phyloP scores from a whole-genome alignment of 176 grass and related monocot species.

The barley (Hordeum vulgare) region DNA sequence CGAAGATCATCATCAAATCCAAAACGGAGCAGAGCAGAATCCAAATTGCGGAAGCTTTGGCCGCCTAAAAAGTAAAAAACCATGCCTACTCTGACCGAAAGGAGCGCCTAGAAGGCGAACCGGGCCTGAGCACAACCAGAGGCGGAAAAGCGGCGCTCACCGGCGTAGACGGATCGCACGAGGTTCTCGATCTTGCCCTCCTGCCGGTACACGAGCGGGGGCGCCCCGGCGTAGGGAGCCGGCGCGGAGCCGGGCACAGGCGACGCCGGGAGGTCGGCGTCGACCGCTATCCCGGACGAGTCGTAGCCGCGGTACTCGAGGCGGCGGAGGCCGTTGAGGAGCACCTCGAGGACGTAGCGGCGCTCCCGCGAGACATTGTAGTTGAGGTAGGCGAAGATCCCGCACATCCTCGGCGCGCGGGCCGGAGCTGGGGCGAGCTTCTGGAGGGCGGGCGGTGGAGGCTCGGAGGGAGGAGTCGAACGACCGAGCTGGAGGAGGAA shows the following conservation, averaged over 20 bases:
- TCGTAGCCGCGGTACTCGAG: conserved; percentile 84
- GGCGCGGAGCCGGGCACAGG: neutral
- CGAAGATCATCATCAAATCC: neutral
- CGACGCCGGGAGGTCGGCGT: conserved; percentile 12
- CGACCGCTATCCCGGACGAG: conserved; percentile 55
- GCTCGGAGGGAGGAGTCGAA: neutral
- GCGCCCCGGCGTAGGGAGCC: conserved; percentile 12
- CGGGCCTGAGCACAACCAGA: neutral
- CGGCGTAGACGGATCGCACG: conserved; percentile 82
- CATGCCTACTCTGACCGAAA: neutral
- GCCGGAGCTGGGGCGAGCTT: neutral
- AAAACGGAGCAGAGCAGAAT: neutral
- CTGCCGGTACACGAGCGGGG: conserved; percentile 77
- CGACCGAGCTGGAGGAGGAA: neutral
- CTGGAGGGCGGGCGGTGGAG: neutral
- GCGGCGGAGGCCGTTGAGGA: conserved; percentile 75
- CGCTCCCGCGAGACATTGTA: conserved; percentile 72
- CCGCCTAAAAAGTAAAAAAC: neutral
- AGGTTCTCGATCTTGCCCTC: conserved; percentile 98
- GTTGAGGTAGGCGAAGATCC: conserved; percentile 64
- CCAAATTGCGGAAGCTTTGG: neutral
- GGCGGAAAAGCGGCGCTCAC: conserved; percentile 22
- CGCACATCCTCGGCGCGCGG: conserved; percentile 20
- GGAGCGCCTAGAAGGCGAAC: neutral
- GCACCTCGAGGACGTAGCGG: conserved; percentile 74